These are phyloP conservation scores for Vigna reflexopilosa DNA, from an alignment of 306 rosid species.

Conservation along the genomic window DNA sequence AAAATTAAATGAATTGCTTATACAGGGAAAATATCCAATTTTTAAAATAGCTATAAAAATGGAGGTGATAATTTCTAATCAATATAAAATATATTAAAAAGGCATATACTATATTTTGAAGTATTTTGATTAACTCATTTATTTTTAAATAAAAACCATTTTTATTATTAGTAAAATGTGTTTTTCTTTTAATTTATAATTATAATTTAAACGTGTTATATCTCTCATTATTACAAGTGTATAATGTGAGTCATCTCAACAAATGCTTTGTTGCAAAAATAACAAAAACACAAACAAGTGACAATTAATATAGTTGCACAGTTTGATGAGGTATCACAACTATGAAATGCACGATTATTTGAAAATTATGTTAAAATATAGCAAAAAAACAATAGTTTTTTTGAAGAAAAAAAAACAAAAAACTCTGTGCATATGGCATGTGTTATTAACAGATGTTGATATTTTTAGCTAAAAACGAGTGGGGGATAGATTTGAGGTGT, in stretches of 20 bases:
- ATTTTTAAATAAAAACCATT: neutral
- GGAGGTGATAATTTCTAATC: too few species aligned
- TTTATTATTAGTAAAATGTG: neutral
- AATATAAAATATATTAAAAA: neutral
- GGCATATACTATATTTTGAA: neutral
- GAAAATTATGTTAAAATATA: neutral
- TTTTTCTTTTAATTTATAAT: neutral
- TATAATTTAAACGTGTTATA: too few species aligned
- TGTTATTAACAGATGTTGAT: neutral
- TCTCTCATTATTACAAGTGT: too few species aligned
- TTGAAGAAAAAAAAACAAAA: neutral
- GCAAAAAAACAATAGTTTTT: neutral
- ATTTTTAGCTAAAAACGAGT: constrained; percentile 25
- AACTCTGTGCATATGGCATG: neutral
- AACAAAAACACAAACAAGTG: neutral
- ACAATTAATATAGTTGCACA: neutral
- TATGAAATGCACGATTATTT: neutral
- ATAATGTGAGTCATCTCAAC: too few species aligned
- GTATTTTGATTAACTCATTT: neutral
- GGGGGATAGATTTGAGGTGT: constrained; percentile 5
- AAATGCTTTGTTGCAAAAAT: neutral
- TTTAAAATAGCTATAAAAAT: too few species aligned
- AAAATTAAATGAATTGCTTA: too few species aligned
- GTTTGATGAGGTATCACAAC: neutral
- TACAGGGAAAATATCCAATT: too few species aligned